phyloP scores from a whole-genome alignment of 1,284 basidiomycete genomes.

The Puccinia polysora region DNA sequence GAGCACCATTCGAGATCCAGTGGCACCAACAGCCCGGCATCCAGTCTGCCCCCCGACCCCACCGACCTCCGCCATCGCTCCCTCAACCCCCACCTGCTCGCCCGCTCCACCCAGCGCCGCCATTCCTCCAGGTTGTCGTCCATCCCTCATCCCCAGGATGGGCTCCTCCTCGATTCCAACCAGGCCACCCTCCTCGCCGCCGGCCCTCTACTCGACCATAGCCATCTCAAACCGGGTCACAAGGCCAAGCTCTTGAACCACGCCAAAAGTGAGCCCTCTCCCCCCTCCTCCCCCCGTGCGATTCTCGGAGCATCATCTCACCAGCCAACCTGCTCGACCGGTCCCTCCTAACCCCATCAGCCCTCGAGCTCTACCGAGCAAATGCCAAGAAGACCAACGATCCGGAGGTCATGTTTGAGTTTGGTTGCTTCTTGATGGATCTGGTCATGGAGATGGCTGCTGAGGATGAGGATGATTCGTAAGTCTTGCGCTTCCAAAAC shows the following conservation, averaged over 20 bases:
- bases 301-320: neutral
- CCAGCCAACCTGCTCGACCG: neutral
- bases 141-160: conserved; percentile 6
- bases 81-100: neutral
- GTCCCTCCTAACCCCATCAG: neutral
- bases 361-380: conserved; percentile 88
- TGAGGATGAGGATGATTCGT: conserved; percentile 45
- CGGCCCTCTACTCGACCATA: conserved; percentile 69
- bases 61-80: neutral
- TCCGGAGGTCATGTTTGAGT: conserved; percentile 94
- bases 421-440: conserved; percentile 97
- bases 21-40: neutral
- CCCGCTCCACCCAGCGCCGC: neutral
- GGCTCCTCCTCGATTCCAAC: neutral
- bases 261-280: conserved; percentile 62
- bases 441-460: conserved; percentile 57
- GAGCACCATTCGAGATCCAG: conserved; percentile 3
- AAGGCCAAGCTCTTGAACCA: conserved; percentile 87
- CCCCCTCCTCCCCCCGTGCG: no score
- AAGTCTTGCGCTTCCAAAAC: conserved; percentile 32
- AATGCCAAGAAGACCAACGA: conserved; percentile 99
- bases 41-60: neutral
- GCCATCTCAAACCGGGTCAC: conserved; percentile 86
- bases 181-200: conserved; percentile 23
- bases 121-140: conserved; percentile 14